Evolutionary conservation across 441 rosid genomes (phyloP), one percentile per base, ranked within the genome.

Genomic region (Erodium texanum): DNA sequence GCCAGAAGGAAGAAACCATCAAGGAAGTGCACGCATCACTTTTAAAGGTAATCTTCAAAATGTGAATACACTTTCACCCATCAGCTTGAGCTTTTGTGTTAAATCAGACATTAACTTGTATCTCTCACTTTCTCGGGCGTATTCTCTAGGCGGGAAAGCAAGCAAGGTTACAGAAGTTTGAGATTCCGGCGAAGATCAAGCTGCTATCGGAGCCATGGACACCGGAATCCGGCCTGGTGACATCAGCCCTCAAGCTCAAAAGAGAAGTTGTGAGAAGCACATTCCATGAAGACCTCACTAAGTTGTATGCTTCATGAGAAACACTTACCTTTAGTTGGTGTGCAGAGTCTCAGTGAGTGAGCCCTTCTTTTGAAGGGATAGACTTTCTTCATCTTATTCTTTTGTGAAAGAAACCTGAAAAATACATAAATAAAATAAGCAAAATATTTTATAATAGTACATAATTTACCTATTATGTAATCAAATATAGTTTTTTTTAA

Each of bases 241-340:
- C 99, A 10, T 93, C 96, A 43, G 98, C 99, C 64, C 84, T 92
- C 52, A 94, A 94, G 93, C 76, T 94, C 68, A 94, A 92, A 82
- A 84, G 98, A 80, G 97, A 94, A 67, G 79, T 77, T 38, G 74
- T 92, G 50, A 87, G 81, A 75, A 86, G 76, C 70, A 84, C 86
- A 50, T 92, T 82, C 77, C 79, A 86, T 10, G 87, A 88, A 32
- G 93, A 87, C 14, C 96, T 94, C 67, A 71, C 84, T 19, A 81
- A 83, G 77, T 67, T 94, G 70, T 94, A 94, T 56, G 9, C 62
- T 6, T 56, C 62, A 56, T 56, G 45, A 38, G 45, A 27, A 38
- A 38, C 45, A 38, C 45, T 38, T 38, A 11, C 11, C 11, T 38
- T 38, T 38, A 7, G 45, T 38, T 38, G 45, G 1, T 38, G 11